Conservation (phyloP, 2,329 filamentous ascomycete genomes). For the Penicillium sp. region DNA sequence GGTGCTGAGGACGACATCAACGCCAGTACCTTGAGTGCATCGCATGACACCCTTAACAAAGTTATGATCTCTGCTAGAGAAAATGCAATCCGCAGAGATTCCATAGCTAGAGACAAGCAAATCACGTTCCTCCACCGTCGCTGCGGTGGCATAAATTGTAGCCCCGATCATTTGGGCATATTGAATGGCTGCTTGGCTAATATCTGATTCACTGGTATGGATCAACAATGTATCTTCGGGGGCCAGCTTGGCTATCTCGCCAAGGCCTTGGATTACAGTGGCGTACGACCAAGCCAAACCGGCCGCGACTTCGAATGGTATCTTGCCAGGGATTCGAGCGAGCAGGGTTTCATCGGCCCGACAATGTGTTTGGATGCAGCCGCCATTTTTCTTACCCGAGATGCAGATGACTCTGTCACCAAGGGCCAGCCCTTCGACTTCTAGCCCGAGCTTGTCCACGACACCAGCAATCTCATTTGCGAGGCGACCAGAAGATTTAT, state of each 20-base stretch:
- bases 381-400: not conserved
- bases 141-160: conserved; percentile 17
- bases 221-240: conserved; percentile 19
- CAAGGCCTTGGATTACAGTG: conserved; percentile 14
- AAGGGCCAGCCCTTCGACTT: not conserved
- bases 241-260: conserved; percentile 6
- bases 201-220: conserved; percentile 15
- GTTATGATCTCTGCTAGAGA: conserved; percentile 11
- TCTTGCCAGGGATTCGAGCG: conserved; percentile 5
- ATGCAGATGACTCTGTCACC: conserved; percentile 19
- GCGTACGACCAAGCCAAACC: conserved; percentile 11
- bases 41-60: conserved; percentile 19
- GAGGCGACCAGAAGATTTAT: not conserved
- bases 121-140: conserved; percentile 8
- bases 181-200: conserved; percentile 27
- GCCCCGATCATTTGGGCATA: conserved; percentile 18
- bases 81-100: conserved; percentile 15
- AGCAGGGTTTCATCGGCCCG: conserved; percentile 4
- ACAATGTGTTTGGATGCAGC: conserved; percentile 10
- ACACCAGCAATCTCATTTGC: conserved; percentile 18
- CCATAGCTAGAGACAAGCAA: conserved; percentile 12
- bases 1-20: conserved; percentile 22
- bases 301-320: conserved; percentile 13
- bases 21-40: conserved; percentile 14
- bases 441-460: conserved; percentile 7